Conservation (phyloP, 352 stramenopile species). For the Nothophytophthora sp. region DNA sequence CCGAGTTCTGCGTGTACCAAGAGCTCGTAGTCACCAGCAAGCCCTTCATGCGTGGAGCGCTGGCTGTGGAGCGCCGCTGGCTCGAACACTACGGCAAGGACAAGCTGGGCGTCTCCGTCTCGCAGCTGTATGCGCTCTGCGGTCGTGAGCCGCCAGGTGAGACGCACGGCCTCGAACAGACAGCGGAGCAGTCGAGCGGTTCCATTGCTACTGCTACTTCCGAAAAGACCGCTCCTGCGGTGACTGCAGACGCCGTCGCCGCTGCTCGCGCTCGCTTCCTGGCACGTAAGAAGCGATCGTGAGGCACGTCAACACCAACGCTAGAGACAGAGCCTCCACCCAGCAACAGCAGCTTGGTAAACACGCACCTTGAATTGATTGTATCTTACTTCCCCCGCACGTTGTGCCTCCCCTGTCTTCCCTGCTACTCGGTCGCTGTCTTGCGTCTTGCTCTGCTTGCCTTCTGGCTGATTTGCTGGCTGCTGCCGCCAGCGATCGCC, state of each 20-base stretch:
- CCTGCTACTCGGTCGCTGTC: too few species aligned
- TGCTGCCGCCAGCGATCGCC: too few species aligned
- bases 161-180: background rate
- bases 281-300: constrained; percentile 31
- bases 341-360: too few species aligned
- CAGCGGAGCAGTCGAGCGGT: background rate
- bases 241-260: constrained; percentile 33
- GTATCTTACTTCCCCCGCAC: too few species aligned
- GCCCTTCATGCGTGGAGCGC: constrained; percentile 61
- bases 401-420: too few species aligned
- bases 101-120: constrained; percentile 27
- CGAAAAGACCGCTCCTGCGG: constrained; percentile 4
- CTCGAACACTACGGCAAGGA: constrained; percentile 40
- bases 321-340: too few species aligned
- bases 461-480: background rate
- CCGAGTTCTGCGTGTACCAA: constrained; percentile 65
- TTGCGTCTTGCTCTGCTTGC: too few species aligned
- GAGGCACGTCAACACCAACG: too few species aligned
- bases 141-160: constrained; percentile 25
- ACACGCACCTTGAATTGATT: constrained; percentile 17
- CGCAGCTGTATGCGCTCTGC: constrained; percentile 54
- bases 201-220: background rate
- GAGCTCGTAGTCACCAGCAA: constrained; percentile 77
- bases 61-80: constrained; percentile 57
- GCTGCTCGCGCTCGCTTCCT: constrained; percentile 49